A percentile compares a stretch with the other conserved stretches of the same genome.
phyloP scores from a whole-genome alignment of 805 yeast species.

The Sungouiella blattae region DNA sequence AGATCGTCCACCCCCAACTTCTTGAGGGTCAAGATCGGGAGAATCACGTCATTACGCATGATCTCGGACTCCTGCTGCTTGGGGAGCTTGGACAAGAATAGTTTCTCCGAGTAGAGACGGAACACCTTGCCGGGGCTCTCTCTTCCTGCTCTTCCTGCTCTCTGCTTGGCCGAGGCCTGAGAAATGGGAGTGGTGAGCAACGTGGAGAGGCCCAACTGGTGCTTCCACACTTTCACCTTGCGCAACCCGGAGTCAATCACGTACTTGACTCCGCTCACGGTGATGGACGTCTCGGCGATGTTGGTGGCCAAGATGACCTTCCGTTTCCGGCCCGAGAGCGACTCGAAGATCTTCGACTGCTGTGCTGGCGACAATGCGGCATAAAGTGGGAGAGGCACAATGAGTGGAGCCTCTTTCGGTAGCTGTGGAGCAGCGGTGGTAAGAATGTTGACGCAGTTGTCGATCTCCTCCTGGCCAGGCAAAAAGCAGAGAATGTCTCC shows the following conservation, averaged over 20 bases:
- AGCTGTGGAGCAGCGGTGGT: constrained; percentile 59
- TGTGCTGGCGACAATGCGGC: constrained; percentile 88
- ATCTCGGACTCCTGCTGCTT: constrained; percentile 92
- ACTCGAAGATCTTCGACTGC: constrained; percentile 77
- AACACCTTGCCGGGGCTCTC: constrained; percentile 86
- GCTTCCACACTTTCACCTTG: constrained; percentile 93
- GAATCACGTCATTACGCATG: constrained; percentile 76
- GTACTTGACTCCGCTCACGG: constrained; percentile 90
- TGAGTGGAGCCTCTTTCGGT: constrained; percentile 69
- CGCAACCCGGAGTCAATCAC: constrained; percentile 91
- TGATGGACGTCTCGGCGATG: constrained; percentile 96
- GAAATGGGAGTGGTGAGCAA: constrained; percentile 89
- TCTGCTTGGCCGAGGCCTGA: constrained; percentile 88
- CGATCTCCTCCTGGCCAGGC: constrained; percentile 98
- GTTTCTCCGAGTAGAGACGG: constrained; percentile 74
- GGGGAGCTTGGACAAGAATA: constrained; percentile 55
- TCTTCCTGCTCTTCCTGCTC: constrained; percentile 99
- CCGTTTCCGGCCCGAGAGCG: constrained; percentile 61
- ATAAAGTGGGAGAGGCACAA: constrained; percentile 80
- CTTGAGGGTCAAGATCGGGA: constrained; percentile 82
- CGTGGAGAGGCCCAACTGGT: constrained; percentile 88
- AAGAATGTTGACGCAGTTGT: constrained; percentile 66
- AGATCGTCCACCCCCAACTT: constrained; percentile 80
- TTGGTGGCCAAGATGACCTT: constrained; percentile 91
- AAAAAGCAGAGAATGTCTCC: constrained; percentile 93